These are phyloP conservation scores for Penicillium crystallinum DNA, from an alignment of 495 filamentous ascomycete genomes.

Conservation along the genomic window DNA sequence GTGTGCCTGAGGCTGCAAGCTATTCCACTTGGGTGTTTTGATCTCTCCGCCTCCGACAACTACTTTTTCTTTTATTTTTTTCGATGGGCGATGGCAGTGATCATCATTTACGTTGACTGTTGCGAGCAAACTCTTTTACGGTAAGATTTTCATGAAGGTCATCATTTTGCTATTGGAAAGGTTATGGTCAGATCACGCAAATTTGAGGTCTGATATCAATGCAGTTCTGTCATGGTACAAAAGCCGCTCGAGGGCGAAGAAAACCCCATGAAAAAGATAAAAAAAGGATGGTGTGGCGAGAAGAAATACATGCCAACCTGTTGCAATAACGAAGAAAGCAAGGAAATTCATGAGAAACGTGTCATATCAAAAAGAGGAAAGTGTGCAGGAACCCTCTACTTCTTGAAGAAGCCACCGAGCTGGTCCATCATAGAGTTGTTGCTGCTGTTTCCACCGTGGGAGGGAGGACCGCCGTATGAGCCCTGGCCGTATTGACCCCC, in stretches of 20 bases:
- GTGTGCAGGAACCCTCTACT: slow-evolving; percentile 18
- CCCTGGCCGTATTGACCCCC: slow-evolving; percentile 2
- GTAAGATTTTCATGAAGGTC: not conserved
- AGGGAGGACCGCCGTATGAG: slow-evolving; percentile 19
- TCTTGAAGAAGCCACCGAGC: slow-evolving; percentile 43
- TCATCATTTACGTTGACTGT: not conserved
- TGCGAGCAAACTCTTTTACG: no score
- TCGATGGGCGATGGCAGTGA: not conserved
- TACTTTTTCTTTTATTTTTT: no score
- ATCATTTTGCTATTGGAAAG: slow-evolving; percentile 5
- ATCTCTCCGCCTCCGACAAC: slow-evolving; percentile 5
- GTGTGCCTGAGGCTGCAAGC: slow-evolving; percentile 23
- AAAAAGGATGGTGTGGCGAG: slow-evolving; percentile 8
- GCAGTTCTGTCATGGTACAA: slow-evolving; percentile 19
- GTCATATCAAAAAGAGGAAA: slow-evolving; percentile 11
- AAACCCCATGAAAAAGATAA: slow-evolving; percentile 2
- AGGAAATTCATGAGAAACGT: slow-evolving; percentile 24
- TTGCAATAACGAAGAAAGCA: slow-evolving; percentile 10
- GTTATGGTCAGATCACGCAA: slow-evolving; percentile 1
- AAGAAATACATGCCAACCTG: slow-evolving; percentile 12
- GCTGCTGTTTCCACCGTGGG: slow-evolving; percentile 19
- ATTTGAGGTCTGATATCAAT: slow-evolving; percentile 12
- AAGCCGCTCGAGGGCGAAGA: slow-evolving; percentile 2
- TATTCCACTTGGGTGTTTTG: slow-evolving; percentile 15
- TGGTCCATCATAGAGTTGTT: slow-evolving; percentile 35